phyloP scores from a whole-genome alignment of 2,329 filamentous ascomycete genomes.

The Calonectria naviculata region DNA sequence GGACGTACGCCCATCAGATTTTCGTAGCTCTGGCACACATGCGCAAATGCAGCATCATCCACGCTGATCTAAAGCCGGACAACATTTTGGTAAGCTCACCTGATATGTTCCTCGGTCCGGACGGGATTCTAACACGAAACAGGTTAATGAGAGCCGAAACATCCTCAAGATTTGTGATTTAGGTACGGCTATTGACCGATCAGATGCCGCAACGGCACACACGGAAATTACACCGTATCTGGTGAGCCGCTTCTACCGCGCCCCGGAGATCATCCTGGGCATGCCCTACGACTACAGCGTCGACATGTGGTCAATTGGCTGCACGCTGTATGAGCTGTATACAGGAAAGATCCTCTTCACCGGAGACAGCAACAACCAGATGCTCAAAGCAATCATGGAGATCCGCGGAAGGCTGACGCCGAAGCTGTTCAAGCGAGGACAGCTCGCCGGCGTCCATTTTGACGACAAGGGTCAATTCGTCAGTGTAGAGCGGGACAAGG shows the following conservation, averaged over 20 bases:
- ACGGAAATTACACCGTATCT: constrained; percentile 95
- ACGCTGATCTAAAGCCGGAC: constrained; percentile 97
- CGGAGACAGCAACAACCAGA: constrained; percentile 96
- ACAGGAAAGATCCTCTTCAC: constrained; percentile 98
- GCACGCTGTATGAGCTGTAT: constrained; percentile 96
- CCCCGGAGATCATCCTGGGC: constrained; percentile 97
- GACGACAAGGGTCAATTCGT: constrained; percentile 86
- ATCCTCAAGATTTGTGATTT: constrained; percentile 95
- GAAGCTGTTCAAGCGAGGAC: constrained; percentile 87
- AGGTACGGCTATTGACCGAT: constrained; percentile 92
- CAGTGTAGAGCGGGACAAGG: constrained; percentile 86
- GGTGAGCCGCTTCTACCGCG: constrained; percentile 96
- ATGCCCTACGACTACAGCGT: constrained; percentile 95
- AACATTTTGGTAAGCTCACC: constrained; percentile 84
- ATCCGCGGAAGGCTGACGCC: constrained; percentile 91
- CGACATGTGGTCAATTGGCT: constrained; percentile 98
- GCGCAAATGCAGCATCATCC: constrained; percentile 91
- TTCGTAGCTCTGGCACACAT: constrained; percentile 90
- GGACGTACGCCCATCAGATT: constrained; percentile 92
- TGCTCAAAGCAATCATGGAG: constrained; percentile 97
- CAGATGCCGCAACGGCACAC: constrained; percentile 76
- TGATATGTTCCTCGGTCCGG: too few species aligned
- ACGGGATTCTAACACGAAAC: constrained; percentile 22
- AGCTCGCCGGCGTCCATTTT: constrained; percentile 82
- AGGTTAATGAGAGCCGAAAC: constrained; percentile 84